Evolutionary conservation across 148 eudicot genomes (phyloP).

Genomic region (Chenopodium formosanum): DNA sequence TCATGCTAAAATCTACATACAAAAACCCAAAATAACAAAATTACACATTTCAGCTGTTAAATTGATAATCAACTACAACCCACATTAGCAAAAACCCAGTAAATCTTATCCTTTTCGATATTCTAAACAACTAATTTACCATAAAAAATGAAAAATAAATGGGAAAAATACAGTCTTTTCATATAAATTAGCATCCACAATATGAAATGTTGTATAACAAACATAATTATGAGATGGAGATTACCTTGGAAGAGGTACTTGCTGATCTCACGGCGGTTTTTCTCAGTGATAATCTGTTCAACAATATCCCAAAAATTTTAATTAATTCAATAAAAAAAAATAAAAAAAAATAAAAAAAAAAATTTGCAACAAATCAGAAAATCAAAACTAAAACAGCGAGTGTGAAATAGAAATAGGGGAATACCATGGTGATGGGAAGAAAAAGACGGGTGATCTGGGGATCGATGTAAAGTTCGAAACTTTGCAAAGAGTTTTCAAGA

Average conservation of each 20-base stretch:
- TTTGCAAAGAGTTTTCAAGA: not conserved
- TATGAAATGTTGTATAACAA: too few relatives aligned
- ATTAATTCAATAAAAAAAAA: too few relatives aligned
- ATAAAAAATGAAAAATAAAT: not conserved
- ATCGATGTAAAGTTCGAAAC: not conserved
- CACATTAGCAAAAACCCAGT: not conserved
- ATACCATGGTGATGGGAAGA: not conserved
- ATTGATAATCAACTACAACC: not conserved
- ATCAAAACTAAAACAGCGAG: not conserved
- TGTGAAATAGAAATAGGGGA: not conserved
- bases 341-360: too few relatives aligned
- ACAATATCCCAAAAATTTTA: not conserved
- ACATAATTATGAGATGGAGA: not conserved
- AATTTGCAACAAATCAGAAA: not conserved
- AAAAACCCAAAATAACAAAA: not conserved
- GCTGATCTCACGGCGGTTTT: slow-evolving; percentile 78
- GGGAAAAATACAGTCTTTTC: not conserved
- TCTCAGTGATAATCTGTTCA: slow-evolving; percentile 71
- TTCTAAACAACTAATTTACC: too few relatives aligned
- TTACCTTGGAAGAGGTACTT: slow-evolving; percentile 88
- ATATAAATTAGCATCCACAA: not conserved
- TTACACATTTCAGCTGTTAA: not conserved
- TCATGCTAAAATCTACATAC: not conserved
- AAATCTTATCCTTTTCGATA: not conserved
- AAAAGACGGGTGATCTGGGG: not conserved